Evolutionary conservation across 2,329 filamentous ascomycete species (phyloP), one percentile per base, ranked within the genome.

Genomic region (Blastomyces silverae): DNA sequence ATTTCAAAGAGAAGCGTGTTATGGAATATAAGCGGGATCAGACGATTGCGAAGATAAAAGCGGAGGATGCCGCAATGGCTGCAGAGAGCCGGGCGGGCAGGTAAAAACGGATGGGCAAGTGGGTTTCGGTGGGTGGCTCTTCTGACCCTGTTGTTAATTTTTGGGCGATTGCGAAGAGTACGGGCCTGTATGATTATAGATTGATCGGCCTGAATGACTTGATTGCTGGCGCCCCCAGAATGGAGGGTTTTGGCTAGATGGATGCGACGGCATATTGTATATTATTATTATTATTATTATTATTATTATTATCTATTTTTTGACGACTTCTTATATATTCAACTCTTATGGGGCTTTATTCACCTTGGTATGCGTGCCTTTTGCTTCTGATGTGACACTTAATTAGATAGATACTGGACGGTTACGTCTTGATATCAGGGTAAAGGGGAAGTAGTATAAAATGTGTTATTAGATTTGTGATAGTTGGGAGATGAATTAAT

Each of bases 1-100:
- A 99, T 78, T 99, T 99, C 80, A 97, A 97, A 82, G 92, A 97
- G 78, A 89, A 92, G 79, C 84, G 94, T 72, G 91, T 97, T 46
- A 93, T 95, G 79, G 94, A 99, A 71, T 84, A 90, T 73, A 90
- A 96, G 71, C 91, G 93, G 78, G 88, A 90, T 73, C 82, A 87
- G 78, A 89, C 91, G 31, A 80, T 96, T 69, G 88, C 89, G 71
- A 85, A 86, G 74, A 84, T 96, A 71, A 83, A 89, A 74, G 83
- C 82, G 58, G 88, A 93, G 75, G 89, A 89, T 68, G 90, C 89
- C 15, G 81, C 83, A 68, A 82, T 84, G 76, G 82, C 90, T 75
- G 71, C 76, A 55, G 75, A 79, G 64, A 66, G 77, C 77, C 68
- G 67, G 72, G 76, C 78, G 73, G 75, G 44, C n/a, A 64, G 25